Evolutionary conservation across 495 filamentous ascomycete species (phyloP).

Genomic region (Cercophora sp.): DNA sequence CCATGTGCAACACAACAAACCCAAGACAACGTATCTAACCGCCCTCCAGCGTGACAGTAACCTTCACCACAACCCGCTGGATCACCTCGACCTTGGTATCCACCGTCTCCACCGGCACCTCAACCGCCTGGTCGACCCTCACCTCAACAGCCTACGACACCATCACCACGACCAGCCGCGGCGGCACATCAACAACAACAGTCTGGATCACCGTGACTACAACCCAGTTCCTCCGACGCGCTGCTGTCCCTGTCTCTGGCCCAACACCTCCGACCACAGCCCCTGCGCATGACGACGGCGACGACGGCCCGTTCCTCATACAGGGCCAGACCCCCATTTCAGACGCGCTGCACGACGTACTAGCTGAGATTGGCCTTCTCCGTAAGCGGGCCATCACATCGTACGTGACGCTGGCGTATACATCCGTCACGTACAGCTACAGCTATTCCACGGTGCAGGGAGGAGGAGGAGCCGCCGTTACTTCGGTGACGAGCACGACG

Average conservation of each 20-base stretch:
- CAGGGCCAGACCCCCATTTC: not conserved
- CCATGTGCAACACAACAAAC: too few relatives aligned
- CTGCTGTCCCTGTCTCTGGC: too few relatives aligned
- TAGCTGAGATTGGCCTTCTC: constrained; percentile 12
- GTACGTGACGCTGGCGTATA: constrained; percentile 5
- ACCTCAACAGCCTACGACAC: not conserved
- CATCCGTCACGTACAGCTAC: not conserved
- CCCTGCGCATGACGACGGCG: not conserved
- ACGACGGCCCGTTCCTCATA: not conserved
- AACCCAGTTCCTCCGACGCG: constrained; percentile 4
- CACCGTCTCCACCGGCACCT: constrained; percentile 3
- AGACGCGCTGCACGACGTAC: not conserved
- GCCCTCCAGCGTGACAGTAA: not conserved
- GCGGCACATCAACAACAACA: constrained; percentile 9
- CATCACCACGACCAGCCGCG: not conserved
- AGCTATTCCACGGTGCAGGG: constrained; percentile 3
- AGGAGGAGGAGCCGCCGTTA: constrained; percentile 4
- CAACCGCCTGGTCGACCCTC: not conserved
- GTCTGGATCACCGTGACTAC: constrained; percentile 12
- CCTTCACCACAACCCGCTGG: not conserved
- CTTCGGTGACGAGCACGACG: constrained; percentile 5
- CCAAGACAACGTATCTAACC: not conserved
- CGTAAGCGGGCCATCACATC: constrained; percentile 30
- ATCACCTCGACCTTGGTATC: constrained; percentile 1
- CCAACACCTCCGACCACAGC: too few relatives aligned